These are phyloP conservation scores for Geotrichum citri-aurantii DNA, from an alignment of 1,139 yeast species.

Conservation along the genomic window DNA sequence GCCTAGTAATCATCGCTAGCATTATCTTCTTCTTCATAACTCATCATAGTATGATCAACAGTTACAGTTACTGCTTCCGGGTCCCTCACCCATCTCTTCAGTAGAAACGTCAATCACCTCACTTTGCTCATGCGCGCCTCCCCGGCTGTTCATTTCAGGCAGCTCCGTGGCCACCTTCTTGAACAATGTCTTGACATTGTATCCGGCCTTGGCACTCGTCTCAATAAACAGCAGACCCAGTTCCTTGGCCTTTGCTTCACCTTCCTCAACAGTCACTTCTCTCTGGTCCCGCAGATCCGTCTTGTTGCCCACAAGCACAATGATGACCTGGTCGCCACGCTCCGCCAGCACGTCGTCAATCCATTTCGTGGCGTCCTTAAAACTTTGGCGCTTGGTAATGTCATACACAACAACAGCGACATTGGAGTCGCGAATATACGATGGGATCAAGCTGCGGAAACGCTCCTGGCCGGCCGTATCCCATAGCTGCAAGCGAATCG, in stretches of 20 bases:
- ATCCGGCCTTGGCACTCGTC: conserved; percentile 92
- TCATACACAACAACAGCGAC: conserved; percentile 96
- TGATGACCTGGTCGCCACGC: conserved; percentile 56
- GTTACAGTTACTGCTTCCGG: background rate
- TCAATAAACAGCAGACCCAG: conserved; percentile 81
- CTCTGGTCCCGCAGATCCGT: conserved; percentile 61
- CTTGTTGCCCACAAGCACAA: conserved; percentile 76
- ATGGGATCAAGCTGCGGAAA: conserved; percentile 87
- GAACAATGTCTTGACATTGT: conserved; percentile 83
- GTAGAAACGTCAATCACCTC: background rate
- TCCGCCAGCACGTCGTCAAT: conserved; percentile 75
- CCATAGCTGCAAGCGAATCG: conserved; percentile 77
- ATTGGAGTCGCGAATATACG: conserved; percentile 92
- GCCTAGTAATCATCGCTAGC: background rate
- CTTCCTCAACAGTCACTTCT: conserved; percentile 76
- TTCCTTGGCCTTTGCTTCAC: conserved; percentile 68
- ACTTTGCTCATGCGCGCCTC: background rate
- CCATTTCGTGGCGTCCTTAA: conserved; percentile 74
- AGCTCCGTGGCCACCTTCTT: conserved; percentile 85
- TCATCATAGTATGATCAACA: background rate
- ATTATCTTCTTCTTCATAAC: background rate
- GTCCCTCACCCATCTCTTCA: background rate
- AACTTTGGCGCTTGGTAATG: conserved; percentile 72
- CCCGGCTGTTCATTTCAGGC: conserved; percentile 62
- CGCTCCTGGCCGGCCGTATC: conserved; percentile 99